Conservation (phyloP, 768 basidiomycete species). For the Russula abietina region DNA sequence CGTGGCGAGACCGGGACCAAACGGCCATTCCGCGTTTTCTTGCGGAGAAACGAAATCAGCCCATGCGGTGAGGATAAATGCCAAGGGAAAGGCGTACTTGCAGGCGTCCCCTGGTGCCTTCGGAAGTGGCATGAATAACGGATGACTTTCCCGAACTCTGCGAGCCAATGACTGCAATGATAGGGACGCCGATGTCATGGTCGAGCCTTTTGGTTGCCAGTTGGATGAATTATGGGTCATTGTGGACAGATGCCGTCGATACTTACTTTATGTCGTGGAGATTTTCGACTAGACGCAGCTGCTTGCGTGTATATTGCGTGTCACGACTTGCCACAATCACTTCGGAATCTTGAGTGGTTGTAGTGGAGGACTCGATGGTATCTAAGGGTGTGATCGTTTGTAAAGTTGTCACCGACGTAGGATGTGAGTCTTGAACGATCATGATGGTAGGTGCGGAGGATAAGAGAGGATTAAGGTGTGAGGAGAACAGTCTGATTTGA, state of each 20-base stretch:
- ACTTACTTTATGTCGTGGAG: slow-evolving; percentile 15
- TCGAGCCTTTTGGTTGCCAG: slow-evolving; percentile 12
- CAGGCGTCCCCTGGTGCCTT: slow-evolving; percentile 28
- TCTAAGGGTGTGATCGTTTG: not conserved
- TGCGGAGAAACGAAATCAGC: not conserved
- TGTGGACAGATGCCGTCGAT: not conserved
- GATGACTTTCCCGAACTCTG: slow-evolving; percentile 34
- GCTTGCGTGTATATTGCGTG: not conserved
- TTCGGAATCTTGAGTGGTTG: slow-evolving; percentile 6
- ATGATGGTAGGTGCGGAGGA: not conserved
- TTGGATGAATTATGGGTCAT: not conserved
- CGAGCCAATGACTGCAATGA: slow-evolving; percentile 30
- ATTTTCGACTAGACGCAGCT: not conserved
- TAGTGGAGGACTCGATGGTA: not conserved
- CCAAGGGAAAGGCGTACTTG: slow-evolving; percentile 24
- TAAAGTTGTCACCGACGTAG: not conserved
- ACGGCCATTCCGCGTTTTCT: too few relatives aligned
- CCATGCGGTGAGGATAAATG: not conserved
- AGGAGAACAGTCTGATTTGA: not conserved
- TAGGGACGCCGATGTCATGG: slow-evolving; percentile 29
- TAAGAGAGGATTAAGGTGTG: not conserved
- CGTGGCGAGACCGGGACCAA: too few relatives aligned
- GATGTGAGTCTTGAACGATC: not conserved
- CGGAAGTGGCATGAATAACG: slow-evolving; percentile 30
- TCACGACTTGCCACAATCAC: not conserved